Evolutionary conservation across 352 stramenopile species (phyloP).

Genomic region (Phytopythium cucurbitacearum): DNA sequence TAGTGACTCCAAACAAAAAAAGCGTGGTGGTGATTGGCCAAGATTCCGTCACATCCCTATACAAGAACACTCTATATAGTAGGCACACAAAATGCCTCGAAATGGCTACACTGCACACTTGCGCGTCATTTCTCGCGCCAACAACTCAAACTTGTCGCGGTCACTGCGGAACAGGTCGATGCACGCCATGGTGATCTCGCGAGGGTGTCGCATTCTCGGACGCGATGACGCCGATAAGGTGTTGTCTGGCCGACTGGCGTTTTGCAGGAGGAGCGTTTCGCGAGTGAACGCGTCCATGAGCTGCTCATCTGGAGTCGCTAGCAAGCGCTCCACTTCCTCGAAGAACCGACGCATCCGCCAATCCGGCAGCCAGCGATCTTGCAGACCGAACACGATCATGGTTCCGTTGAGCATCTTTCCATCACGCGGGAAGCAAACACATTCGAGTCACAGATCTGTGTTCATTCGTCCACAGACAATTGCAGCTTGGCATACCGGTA

Average conservation of each 20-base stretch:
- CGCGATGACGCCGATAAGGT: too few relatives aligned
- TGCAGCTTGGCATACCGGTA: slow-evolving; percentile 27
- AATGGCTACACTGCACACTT: slow-evolving; percentile 17
- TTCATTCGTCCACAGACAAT: not conserved
- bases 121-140: slow-evolving; percentile 32
- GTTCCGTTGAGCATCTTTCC: slow-evolving; percentile 46
- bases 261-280: slow-evolving; percentile 25
- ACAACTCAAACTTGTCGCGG: slow-evolving; percentile 21
- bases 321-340: slow-evolving; percentile 31
- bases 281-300: slow-evolving; percentile 41
- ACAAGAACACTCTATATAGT: slow-evolving; percentile 5
- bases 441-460: not conserved
- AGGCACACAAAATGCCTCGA: not conserved
- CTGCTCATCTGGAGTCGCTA: slow-evolving; percentile 31
- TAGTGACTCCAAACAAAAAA: not conserved
- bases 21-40: not conserved
- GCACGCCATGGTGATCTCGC: slow-evolving; percentile 50
- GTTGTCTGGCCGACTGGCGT: not conserved
- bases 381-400: slow-evolving; percentile 39
- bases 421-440: not conserved
- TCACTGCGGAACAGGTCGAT: slow-evolving; percentile 38
- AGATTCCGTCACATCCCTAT: slow-evolving; percentile 5
- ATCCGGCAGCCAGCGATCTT: slow-evolving; percentile 41
- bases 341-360: slow-evolving; percentile 54
- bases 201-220: slow-evolving; percentile 28